Evolutionary conservation across 2,329 filamentous ascomycete species (phyloP).

Genomic region (Botrytis cinerea): DNA sequence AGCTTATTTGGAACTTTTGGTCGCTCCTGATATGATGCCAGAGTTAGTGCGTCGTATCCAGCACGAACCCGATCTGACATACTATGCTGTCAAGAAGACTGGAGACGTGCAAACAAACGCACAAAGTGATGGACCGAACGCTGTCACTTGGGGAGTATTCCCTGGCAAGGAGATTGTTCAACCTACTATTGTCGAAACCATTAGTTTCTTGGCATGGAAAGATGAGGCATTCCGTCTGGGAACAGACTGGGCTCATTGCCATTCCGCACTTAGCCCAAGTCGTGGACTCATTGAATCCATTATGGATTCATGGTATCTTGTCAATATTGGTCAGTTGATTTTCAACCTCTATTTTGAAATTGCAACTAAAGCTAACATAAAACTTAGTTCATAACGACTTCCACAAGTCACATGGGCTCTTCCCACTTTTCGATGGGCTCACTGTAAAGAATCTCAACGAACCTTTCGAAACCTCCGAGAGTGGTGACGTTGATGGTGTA

Average conservation of each 20-base stretch:
- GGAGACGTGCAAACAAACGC: constrained; percentile 85
- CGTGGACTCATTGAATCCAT: constrained; percentile 77
- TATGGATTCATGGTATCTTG: constrained; percentile 88
- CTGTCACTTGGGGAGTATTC: constrained; percentile 99
- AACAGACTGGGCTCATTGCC: constrained; percentile 91
- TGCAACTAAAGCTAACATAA: constrained; percentile 28
- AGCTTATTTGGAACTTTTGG: constrained; percentile 89
- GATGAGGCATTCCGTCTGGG: constrained; percentile 95
- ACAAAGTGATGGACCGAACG: constrained; percentile 83
- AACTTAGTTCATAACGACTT: constrained; percentile 91
- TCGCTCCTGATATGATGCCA: constrained; percentile 76
- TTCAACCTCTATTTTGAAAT: not conserved
- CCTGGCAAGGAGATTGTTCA: constrained; percentile 99
- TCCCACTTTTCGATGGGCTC: constrained; percentile 81
- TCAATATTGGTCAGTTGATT: constrained; percentile 79
- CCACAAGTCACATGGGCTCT: constrained; percentile 79
- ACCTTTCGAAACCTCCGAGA: constrained; percentile 33
- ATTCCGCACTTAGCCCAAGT: constrained; percentile 73
- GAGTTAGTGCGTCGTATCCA: constrained; percentile 79
- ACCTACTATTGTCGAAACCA: constrained; percentile 97
- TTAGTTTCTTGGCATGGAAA: constrained; percentile 98
- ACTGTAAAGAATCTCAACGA: constrained; percentile 65
- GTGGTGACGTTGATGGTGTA: constrained; percentile 28
- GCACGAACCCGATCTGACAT: constrained; percentile 79
- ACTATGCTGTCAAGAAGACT: constrained; percentile 86